Evolutionary conservation across 768 basidiomycete genomes (phyloP).

Genomic region (Suillus clintonianus): DNA sequence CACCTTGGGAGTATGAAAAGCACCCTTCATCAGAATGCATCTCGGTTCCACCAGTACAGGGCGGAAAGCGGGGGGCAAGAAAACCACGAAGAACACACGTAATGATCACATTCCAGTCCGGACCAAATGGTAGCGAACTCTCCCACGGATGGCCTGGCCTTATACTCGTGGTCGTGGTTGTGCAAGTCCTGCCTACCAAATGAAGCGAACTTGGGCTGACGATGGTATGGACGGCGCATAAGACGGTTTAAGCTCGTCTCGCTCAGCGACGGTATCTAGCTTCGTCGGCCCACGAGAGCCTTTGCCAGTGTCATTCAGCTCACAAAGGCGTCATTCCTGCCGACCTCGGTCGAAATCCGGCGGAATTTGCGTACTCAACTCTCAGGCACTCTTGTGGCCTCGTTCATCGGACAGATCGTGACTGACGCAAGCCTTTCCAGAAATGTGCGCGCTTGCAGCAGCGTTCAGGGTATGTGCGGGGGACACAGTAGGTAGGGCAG

Average conservation of each 20-base stretch:
- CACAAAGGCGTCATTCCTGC: slow-evolving; percentile 71
- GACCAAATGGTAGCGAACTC: too few species aligned
- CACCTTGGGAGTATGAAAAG: too few species aligned
- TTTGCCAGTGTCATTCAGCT: slow-evolving; percentile 63
- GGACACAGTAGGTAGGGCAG: slow-evolving; percentile 41
- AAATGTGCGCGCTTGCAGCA: slow-evolving; percentile 20
- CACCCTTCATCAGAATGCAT: too few species aligned
- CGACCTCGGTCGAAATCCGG: slow-evolving; percentile 74
- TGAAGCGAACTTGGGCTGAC: slow-evolving; percentile 57
- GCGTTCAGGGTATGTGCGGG: slow-evolving; percentile 29
- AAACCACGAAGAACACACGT: slow-evolving; percentile 26
- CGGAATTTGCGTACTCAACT: slow-evolving; percentile 80
- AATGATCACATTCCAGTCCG: too few species aligned
- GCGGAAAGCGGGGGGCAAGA: too few species aligned
- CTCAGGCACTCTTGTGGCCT: slow-evolving; percentile 74
- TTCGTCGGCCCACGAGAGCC: slow-evolving; percentile 25
- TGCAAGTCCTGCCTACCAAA: too few species aligned
- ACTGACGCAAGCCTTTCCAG: slow-evolving; percentile 75
- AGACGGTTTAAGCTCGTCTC: slow-evolving; percentile 35
- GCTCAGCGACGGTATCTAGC: slow-evolving; percentile 42
- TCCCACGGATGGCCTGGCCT: slow-evolving; percentile 44
- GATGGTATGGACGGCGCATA: slow-evolving; percentile 41
- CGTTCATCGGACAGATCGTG: slow-evolving; percentile 75
- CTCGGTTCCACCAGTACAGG: too few species aligned
- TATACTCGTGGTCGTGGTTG: too few species aligned